phyloP scores from a whole-genome alignment of 192 early-diverging fungal genomes.

The Entomortierella beljakovae region DNA sequence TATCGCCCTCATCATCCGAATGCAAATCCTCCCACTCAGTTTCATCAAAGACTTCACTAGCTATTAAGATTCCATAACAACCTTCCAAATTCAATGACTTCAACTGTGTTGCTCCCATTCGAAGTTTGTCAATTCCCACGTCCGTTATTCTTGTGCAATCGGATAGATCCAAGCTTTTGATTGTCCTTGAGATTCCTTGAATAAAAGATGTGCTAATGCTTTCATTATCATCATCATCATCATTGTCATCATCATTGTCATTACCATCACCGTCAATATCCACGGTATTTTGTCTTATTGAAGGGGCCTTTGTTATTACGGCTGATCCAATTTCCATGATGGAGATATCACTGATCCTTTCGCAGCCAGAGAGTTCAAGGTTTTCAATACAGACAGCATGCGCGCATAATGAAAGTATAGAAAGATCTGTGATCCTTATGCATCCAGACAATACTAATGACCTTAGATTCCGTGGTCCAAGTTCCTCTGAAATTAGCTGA shows the following conservation, averaged over 20 bases:
- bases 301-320: background rate
- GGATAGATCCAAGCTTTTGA: slow-evolving; percentile 42
- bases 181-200: slow-evolving; percentile 15
- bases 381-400: slow-evolving; percentile 24
- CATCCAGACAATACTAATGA: slow-evolving; percentile 46
- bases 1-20: slow-evolving; percentile 5
- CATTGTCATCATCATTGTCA: background rate
- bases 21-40: slow-evolving; percentile 44
- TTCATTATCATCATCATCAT: background rate
- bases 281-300: background rate
- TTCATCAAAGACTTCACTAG: slow-evolving; percentile 9
- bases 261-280: background rate
- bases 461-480: slow-evolving; percentile 24
- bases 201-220: background rate
- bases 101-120: slow-evolving; percentile 8
- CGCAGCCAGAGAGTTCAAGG: slow-evolving; percentile 39
- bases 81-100: slow-evolving; percentile 38
- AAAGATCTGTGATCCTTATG: slow-evolving; percentile 20
- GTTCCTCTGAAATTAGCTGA: slow-evolving; percentile 18
- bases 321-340: slow-evolving; percentile 31
- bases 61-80: slow-evolving; percentile 32
- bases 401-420: slow-evolving; percentile 23
- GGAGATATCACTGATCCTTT: slow-evolving; percentile 30
- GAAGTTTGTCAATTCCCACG: slow-evolving; percentile 12
- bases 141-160: slow-evolving; percentile 44